Evolutionary conservation across 306 rosid genomes (phyloP).

Genomic region (Vachellia collinsii): DNA sequence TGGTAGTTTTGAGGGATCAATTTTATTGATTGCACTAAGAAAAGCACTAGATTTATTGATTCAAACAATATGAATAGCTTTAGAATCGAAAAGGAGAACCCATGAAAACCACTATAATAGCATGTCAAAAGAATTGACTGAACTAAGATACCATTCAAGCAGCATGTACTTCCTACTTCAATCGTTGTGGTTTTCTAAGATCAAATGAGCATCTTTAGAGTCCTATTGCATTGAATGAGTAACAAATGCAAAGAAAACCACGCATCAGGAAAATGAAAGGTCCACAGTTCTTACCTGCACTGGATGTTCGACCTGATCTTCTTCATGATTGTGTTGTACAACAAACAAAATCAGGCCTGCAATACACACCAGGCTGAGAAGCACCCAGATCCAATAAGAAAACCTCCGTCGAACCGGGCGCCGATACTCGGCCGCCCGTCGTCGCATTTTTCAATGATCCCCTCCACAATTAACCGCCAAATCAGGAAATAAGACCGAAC

Average conservation of each 20-base stretch:
- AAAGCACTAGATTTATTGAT: background rate
- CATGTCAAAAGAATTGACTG: background rate
- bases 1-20: background rate
- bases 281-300: constrained; percentile 45
- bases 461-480: constrained; percentile 51
- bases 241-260: constrained; percentile 13
- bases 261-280: background rate
- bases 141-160: constrained; percentile 1
- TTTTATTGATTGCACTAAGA: background rate
- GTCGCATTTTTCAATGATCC: constrained; percentile 73
- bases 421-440: constrained; percentile 97
- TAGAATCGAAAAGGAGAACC: background rate
- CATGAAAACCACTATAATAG: background rate
- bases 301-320: constrained; percentile 75
- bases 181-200: constrained; percentile 1
- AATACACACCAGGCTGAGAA: constrained; percentile 67
- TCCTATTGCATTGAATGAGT: background rate
- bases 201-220: constrained; percentile 13
- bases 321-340: constrained; percentile 77
- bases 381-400: constrained; percentile 88
- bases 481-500: constrained; percentile 43
- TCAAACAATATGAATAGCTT: background rate
- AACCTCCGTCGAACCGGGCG: constrained; percentile 95
- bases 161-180: constrained; percentile 3
- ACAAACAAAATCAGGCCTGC: constrained; percentile 72